Base-by-base conservation (phyloP, 148 eudicot species). In the Rhododendron molle region DNA sequence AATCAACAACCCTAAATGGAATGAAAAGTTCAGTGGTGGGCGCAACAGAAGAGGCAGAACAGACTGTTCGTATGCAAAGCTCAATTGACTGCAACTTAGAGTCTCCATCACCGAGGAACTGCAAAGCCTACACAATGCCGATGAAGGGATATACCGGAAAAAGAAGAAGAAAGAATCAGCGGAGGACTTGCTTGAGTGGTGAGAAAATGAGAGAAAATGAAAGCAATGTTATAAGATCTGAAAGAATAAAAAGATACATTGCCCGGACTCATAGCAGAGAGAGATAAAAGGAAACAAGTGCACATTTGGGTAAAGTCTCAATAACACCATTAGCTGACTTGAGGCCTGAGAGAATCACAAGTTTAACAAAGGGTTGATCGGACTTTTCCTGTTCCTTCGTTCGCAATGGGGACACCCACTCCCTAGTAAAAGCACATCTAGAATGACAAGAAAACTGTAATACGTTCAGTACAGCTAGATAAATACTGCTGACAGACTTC, bases 101-200 rank as follows among this genome's bases (percentile, higher is more conserved):
- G 83, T 78, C 80, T 78, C 52, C 73, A 65, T 92, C 92, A 92
- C 94, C 91, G 91, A 81, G 94, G 94, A 87, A 90, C 91, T 84
- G 94, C 91, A 83, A 90, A 92, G 90, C 88, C 94, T 92, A 89
- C 26, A 87, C 80, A 71, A 58, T 60, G 85, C 65, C 52, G 44
- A 87, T 40, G 80, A 74, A 78, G 47, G 84, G 84, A 47, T 7
- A 40, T 40, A 65, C 36, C 72, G 34, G 72, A n/a, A 65, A 65
- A 20, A 62, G 10, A n/a, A 26, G 2, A 28, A 76, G 43, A 85
- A 56, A 79, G 40, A 84, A 89, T 90, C 86, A 90, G 90, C 78
- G 86, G 86, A 84, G 44, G 80, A 71, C 72, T 65, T 32, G 80
- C 3, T 83, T 71, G 38, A 69, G 43, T 18, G 20, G 44, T 15